These are phyloP conservation scores for Grosmannia penicillata DNA, from an alignment of 2,329 filamentous ascomycete genomes.

Conservation along the genomic window DNA sequence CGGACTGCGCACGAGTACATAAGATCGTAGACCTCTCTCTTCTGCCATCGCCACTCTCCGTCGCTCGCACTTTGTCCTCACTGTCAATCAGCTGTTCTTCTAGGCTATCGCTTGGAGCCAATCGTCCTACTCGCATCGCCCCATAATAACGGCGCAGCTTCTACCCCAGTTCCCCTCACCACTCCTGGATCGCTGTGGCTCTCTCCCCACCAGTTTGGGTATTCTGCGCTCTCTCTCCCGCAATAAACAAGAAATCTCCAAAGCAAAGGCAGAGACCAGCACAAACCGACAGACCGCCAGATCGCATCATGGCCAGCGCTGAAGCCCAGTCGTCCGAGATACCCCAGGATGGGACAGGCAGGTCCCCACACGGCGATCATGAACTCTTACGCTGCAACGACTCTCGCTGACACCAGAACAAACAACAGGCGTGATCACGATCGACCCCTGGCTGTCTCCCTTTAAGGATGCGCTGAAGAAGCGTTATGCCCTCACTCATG, in stretches of 20 bases:
- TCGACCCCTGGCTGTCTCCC: constrained; percentile 82
- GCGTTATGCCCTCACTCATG: constrained; percentile 63
- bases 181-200: no score
- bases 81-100: no score
- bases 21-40: no score
- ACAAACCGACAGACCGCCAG: neutral
- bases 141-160: neutral
- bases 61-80: no score
- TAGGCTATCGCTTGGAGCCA: no score
- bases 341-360: constrained; percentile 10
- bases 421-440: constrained; percentile 57
- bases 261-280: neutral
- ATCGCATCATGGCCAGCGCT: neutral
- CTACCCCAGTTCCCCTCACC: no score
- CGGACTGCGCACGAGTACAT: no score
- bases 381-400: constrained; percentile 1
- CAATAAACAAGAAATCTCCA: neutral
- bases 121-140: no score
- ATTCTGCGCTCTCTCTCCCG: no score
- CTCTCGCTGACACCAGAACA: neutral
- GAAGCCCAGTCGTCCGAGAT: constrained; percentile 1
- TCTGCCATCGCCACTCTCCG: no score
- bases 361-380: neutral
- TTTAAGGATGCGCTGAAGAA: constrained; percentile 65
- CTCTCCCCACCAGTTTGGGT: no score